Percentiles rank a stretch among this genome's conserved stretches.
These are phyloP conservation scores for Orbilia blumenaviensis DNA, from an alignment of 2,329 filamentous ascomycete species.

Conservation along the genomic window DNA sequence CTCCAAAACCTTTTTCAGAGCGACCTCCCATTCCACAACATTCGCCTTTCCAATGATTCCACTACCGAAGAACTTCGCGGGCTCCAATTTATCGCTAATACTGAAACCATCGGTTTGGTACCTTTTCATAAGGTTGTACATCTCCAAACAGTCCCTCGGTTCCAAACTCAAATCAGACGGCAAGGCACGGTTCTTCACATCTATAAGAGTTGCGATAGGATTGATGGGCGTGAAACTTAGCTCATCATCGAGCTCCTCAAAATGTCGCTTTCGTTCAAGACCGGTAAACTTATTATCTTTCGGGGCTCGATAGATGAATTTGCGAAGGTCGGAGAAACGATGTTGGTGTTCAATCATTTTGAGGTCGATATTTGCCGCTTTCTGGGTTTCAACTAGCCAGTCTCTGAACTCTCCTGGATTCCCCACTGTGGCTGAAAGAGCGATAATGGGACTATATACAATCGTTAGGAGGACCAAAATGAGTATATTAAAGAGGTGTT, in stretches of 20 bases:
- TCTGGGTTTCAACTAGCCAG: conserved; percentile 74
- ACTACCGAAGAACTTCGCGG: conserved; percentile 61
- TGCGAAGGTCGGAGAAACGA: conserved; percentile 80
- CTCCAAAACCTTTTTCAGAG: conserved; percentile 69
- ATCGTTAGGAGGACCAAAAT: neutral
- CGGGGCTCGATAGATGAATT: conserved; percentile 72
- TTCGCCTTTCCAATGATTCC: conserved; percentile 70
- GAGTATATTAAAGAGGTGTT: neutral
- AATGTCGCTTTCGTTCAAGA: conserved; percentile 52
- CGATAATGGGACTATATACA: conserved; percentile 72
- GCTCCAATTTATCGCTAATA: conserved; percentile 65
- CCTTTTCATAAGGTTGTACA: conserved; percentile 73
- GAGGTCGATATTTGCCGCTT: conserved; percentile 70
- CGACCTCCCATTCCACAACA: conserved; percentile 72
- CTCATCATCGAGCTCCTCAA: conserved; percentile 64
- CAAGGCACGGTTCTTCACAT: conserved; percentile 68
- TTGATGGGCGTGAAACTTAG: conserved; percentile 71
- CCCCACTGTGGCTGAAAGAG: conserved; percentile 80
- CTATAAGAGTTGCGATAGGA: conserved; percentile 71
- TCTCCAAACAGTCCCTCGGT: conserved; percentile 72
- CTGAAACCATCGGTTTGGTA: conserved; percentile 66
- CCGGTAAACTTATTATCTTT: conserved; percentile 59
- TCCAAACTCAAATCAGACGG: conserved; percentile 76
- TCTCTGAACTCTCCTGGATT: conserved; percentile 75
- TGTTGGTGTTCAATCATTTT: conserved; percentile 74